These are phyloP conservation scores for Syzygium oleosum DNA, from an alignment of 345 rosid genomes.

Conservation along the genomic window DNA sequence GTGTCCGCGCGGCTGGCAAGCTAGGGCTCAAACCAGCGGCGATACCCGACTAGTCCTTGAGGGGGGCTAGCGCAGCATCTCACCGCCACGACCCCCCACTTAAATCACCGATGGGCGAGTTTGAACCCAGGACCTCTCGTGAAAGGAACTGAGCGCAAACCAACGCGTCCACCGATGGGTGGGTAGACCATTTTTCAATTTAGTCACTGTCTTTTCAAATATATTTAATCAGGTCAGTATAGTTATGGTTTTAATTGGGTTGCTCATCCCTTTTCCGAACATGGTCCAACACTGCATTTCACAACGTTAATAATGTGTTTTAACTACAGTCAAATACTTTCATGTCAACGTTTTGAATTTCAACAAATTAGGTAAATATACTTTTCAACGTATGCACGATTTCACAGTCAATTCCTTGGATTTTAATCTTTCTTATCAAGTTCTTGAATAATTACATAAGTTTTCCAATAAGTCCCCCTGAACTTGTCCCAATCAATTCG, in stretches of 20 bases:
- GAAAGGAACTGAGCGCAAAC: too few relatives aligned
- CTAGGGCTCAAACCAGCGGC: too few relatives aligned
- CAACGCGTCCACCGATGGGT: too few relatives aligned
- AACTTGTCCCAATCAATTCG: background rate
- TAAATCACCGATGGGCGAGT: too few relatives aligned
- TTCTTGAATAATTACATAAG: background rate
- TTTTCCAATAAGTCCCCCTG: background rate
- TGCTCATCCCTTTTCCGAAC: background rate
- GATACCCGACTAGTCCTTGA: too few relatives aligned
- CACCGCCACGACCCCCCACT: too few relatives aligned
- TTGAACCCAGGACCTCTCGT: too few relatives aligned
- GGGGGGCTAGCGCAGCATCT: too few relatives aligned
- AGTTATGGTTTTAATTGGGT: background rate
- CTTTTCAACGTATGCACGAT: background rate
- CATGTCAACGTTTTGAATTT: background rate
- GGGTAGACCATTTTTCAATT: background rate
- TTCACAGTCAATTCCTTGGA: background rate
- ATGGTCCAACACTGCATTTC: background rate
- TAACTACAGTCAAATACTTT: background rate
- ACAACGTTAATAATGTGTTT: background rate
- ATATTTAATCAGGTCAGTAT: background rate
- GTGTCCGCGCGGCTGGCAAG: too few relatives aligned
- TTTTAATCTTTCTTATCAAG: background rate
- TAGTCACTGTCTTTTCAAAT: background rate
- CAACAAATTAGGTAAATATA: background rate